Conservation (phyloP, 441 rosid species). For the Syzygium syzygioides region DNA sequence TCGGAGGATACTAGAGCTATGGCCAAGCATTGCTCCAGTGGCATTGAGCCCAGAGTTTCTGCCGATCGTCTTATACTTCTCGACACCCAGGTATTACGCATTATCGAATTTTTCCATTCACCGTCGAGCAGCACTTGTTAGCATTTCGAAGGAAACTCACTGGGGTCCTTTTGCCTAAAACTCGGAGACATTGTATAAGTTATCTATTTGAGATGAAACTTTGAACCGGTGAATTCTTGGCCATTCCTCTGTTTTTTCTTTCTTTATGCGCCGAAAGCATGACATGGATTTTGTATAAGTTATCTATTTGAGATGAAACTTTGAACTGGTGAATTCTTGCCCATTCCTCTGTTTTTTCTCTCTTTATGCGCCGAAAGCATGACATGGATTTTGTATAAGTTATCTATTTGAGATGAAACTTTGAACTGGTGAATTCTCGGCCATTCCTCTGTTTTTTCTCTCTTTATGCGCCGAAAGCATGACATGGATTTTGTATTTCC, state of each 20-base stretch:
- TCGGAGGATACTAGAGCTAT: constrained; percentile 59
- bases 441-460: background rate
- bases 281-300: background rate
- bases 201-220: background rate
- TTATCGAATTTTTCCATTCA: background rate
- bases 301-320: background rate
- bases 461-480: background rate
- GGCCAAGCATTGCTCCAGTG: constrained; percentile 67
- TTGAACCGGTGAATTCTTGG: background rate
- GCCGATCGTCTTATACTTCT: constrained; percentile 73
- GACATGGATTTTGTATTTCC: background rate
- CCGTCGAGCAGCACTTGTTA: background rate
- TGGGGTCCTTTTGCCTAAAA: background rate
- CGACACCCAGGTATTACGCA: constrained; percentile 50
- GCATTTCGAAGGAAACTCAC: background rate
- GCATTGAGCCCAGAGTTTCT: constrained; percentile 80
- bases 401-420: background rate
- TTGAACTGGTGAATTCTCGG: background rate
- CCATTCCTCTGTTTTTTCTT: background rate
- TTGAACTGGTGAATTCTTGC: background rate
- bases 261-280: background rate
- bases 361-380: background rate
- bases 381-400: background rate
- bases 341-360: background rate
- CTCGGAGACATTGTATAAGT: background rate